phyloP scores from a whole-genome alignment of 805 yeast genomes.

The Yamadazyma nakazawae region DNA sequence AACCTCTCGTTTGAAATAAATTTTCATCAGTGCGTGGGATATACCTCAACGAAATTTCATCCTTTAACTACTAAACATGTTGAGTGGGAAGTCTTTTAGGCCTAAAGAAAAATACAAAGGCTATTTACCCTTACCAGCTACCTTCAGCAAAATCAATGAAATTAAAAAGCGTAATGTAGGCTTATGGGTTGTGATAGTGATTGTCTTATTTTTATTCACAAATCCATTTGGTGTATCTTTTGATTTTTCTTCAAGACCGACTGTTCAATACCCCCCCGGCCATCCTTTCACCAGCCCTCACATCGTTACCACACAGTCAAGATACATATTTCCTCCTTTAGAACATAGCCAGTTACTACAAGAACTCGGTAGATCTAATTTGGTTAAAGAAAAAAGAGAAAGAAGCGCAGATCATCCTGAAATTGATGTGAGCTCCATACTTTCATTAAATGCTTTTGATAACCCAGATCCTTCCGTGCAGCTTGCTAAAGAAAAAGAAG shows the following conservation, averaged over 20 bases:
- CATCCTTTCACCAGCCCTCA: conserved; percentile 33
- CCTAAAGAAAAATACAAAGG: conserved; percentile 22
- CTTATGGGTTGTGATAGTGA: conserved; percentile 9
- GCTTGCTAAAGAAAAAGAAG: conserved; percentile 43
- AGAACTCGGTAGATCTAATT: conserved; percentile 50
- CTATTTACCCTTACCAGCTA: conserved; percentile 29
- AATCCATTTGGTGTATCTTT: conserved; percentile 19
- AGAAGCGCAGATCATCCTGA: conserved; percentile 43
- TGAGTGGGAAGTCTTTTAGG: conserved; percentile 18
- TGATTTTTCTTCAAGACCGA: conserved; percentile 4
- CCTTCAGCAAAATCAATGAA: conserved; percentile 18
- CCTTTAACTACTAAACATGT: not conserved
- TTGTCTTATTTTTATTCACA: conserved; percentile 20
- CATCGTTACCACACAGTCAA: conserved; percentile 44
- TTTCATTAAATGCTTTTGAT: conserved; percentile 43
- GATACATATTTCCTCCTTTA: conserved; percentile 68
- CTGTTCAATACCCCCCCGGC: conserved; percentile 23
- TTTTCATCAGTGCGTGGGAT: not conserved
- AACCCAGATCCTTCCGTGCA: conserved; percentile 36
- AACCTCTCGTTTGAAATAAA: not conserved
- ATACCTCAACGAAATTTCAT: not conserved
- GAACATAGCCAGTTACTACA: conserved; percentile 64
- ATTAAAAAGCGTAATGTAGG: conserved; percentile 1
- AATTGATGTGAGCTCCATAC: conserved; percentile 30
- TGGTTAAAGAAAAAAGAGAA: conserved; percentile 49